A percentile compares a stretch with the other conserved stretches of the same genome.
Conservation (phyloP, 2,329 filamentous ascomycete species). For the Fusarium tricinctum region DNA sequence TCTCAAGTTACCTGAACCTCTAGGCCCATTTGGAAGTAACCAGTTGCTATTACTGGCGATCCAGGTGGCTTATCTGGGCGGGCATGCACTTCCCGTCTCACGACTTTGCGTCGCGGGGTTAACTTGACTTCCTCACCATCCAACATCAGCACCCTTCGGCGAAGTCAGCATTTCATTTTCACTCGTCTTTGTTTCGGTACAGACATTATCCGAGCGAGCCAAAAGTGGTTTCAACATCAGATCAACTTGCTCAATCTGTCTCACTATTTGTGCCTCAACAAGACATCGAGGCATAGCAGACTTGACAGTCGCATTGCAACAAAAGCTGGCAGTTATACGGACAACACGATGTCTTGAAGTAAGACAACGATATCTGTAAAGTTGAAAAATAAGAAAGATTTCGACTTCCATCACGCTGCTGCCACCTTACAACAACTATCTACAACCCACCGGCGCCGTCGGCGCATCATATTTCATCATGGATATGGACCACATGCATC, state of each 20-base stretch:
- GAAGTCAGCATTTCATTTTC: background rate
- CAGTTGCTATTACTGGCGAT: slow-evolving; percentile 6
- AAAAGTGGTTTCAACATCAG: background rate
- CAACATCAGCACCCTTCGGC: slow-evolving; percentile 8
- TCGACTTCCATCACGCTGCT: slow-evolving; percentile 10
- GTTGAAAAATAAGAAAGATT: background rate
- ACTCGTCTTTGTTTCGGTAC: background rate
- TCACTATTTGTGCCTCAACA: slow-evolving; percentile 2
- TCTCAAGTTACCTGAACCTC: background rate
- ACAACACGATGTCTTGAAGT: slow-evolving; percentile 14
- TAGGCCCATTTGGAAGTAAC: background rate
- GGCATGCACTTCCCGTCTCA: background rate
- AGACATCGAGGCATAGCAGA: background rate
- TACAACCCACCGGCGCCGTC: background rate
- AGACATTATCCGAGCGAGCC: background rate
- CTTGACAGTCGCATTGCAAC: background rate
- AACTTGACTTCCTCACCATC: slow-evolving; percentile 16
- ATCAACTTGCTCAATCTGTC: slow-evolving; percentile 43
- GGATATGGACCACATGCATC: slow-evolving; percentile 52
- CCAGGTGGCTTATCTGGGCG: slow-evolving; percentile 13
- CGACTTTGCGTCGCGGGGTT: slow-evolving; percentile 12
- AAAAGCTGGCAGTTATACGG: background rate
- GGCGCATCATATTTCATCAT: slow-evolving; percentile 46
- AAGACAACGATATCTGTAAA: background rate
- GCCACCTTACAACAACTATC: background rate